Percentiles rank a stretch among this genome's conserved stretches.
Evolutionary conservation across 2,329 filamentous ascomycete genomes (phyloP).

Genomic region (Sporothrix variecibatus): DNA sequence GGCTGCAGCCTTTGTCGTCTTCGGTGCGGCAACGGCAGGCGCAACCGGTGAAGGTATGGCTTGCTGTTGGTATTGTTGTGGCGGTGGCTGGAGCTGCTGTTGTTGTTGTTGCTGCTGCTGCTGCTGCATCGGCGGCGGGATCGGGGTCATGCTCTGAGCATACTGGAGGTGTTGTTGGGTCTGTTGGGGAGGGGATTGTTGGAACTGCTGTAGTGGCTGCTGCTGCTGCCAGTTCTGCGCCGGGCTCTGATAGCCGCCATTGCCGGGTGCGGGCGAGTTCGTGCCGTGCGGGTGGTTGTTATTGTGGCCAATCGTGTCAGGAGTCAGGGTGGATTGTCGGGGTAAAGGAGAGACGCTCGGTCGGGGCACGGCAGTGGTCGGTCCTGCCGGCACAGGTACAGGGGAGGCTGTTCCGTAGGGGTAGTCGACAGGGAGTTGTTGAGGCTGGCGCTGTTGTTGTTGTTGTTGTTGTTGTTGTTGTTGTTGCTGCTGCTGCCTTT

Average conservation of each 20-base stretch:
- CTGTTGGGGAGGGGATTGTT: not conserved
- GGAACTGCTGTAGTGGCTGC: not conserved
- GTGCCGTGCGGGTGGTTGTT: not conserved
- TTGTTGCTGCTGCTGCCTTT: constrained; percentile 15
- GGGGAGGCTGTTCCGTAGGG: not conserved
- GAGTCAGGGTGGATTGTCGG: constrained; percentile 13
- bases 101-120: constrained; percentile 10
- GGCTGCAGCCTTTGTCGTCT: not conserved
- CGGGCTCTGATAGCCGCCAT: not conserved
- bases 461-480: not conserved
- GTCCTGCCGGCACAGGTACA: not conserved
- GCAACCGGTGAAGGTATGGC: not conserved
- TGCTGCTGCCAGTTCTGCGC: constrained; percentile 2
- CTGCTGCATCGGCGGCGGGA: constrained; percentile 19
- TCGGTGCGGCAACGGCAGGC: not conserved
- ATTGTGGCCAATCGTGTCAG: constrained; percentile 1
- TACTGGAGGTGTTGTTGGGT: constrained; percentile 14
- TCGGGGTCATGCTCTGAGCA: not conserved
- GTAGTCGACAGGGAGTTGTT: not conserved
- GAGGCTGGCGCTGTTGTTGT: not conserved
- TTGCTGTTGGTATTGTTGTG: not conserved
- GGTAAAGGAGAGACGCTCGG: constrained; percentile 3
- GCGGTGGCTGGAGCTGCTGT: constrained; percentile 9
- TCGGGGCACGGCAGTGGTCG: not conserved
- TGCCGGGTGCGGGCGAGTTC: not conserved